phyloP scores from a whole-genome alignment of 2,329 filamentous ascomycete genomes.

The Lasiodiplodia sp. region DNA sequence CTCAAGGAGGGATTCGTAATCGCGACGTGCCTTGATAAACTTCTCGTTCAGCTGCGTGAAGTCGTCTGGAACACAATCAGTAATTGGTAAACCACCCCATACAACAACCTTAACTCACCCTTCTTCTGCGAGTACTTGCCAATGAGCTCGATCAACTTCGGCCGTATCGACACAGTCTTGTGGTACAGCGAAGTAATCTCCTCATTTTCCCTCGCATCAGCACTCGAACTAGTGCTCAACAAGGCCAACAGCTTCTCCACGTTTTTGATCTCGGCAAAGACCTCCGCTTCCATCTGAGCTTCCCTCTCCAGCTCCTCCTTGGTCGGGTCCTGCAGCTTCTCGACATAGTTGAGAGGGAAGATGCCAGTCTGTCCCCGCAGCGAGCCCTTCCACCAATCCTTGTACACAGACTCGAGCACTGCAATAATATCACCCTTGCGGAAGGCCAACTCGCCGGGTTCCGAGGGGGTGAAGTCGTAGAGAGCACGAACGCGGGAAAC shows the following conservation, averaged over 20 bases:
- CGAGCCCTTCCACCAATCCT: slow-evolving; percentile 99
- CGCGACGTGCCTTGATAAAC: slow-evolving; percentile 96
- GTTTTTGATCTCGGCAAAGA: slow-evolving; percentile 79
- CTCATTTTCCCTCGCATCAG: slow-evolving; percentile 88
- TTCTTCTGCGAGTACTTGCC: slow-evolving; percentile 99
- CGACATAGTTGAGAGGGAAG: slow-evolving; percentile 97
- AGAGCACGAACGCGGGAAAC: slow-evolving; percentile 92
- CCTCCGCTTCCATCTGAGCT: slow-evolving; percentile 90
- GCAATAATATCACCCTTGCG: slow-evolving; percentile 97
- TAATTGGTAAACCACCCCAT: slow-evolving; percentile 31
- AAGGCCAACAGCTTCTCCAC: slow-evolving; percentile 85
- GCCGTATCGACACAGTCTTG: slow-evolving; percentile 89
- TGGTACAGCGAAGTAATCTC: slow-evolving; percentile 94
- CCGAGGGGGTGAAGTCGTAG: slow-evolving; percentile 93
- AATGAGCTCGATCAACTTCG: slow-evolving; percentile 96
- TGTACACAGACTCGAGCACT: slow-evolving; percentile 96
- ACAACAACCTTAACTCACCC: slow-evolving; percentile 61
- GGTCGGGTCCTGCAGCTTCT: slow-evolving; percentile 94
- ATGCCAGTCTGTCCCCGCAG: slow-evolving; percentile 95
- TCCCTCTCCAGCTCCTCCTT: slow-evolving; percentile 93
- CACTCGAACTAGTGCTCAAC: slow-evolving; percentile 76
- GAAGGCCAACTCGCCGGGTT: slow-evolving; percentile 93
- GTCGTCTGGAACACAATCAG: slow-evolving; percentile 71
- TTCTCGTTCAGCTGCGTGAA: slow-evolving; percentile 99
- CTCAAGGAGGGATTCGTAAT: slow-evolving; percentile 96